Percentiles rank a stretch among this genome's conserved stretches.
These are phyloP conservation scores for Rhizopogon vesiculosus DNA, from an alignment of 768 basidiomycete genomes.

Conservation along the genomic window DNA sequence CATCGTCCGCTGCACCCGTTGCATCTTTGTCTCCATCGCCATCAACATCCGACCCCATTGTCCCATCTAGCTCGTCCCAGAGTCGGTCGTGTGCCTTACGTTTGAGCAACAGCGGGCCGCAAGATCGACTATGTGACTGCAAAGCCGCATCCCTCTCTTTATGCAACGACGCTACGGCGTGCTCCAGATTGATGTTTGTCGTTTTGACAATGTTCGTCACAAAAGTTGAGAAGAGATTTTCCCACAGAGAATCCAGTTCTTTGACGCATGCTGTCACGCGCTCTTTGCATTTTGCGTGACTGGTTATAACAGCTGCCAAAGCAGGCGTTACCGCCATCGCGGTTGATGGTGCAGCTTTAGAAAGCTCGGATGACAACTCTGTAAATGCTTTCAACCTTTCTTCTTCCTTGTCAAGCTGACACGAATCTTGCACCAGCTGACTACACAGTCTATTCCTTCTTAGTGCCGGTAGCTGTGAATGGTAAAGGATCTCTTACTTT, in stretches of 20 bases:
- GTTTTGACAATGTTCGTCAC: slow-evolving; percentile 35
- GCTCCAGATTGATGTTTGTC: slow-evolving; percentile 27
- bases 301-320: slow-evolving; percentile 39
- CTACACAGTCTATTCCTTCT: slow-evolving; percentile 36
- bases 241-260: slow-evolving; percentile 43
- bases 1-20: background rate
- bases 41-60: background rate
- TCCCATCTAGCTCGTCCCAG: background rate
- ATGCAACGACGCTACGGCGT: slow-evolving; percentile 29
- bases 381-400: slow-evolving; percentile 45
- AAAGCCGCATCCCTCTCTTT: slow-evolving; percentile 25
- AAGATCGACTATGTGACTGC: slow-evolving; percentile 11
- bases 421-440: slow-evolving; percentile 39
- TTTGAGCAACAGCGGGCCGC: slow-evolving; percentile 9
- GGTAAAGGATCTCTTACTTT: slow-evolving; percentile 14
- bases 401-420: slow-evolving; percentile 39
- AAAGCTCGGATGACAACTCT: slow-evolving; percentile 43
- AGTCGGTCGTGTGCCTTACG: background rate
- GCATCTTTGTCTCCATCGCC: background rate
- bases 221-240: slow-evolving; percentile 38
- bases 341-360: slow-evolving; percentile 38
- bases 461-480: slow-evolving; percentile 8
- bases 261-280: slow-evolving; percentile 34
- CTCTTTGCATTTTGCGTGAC: slow-evolving; percentile 38
- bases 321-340: slow-evolving; percentile 39